phyloP scores from a whole-genome alignment of 352 stramenopile species.

The Globisporangium sylvaticum region DNA sequence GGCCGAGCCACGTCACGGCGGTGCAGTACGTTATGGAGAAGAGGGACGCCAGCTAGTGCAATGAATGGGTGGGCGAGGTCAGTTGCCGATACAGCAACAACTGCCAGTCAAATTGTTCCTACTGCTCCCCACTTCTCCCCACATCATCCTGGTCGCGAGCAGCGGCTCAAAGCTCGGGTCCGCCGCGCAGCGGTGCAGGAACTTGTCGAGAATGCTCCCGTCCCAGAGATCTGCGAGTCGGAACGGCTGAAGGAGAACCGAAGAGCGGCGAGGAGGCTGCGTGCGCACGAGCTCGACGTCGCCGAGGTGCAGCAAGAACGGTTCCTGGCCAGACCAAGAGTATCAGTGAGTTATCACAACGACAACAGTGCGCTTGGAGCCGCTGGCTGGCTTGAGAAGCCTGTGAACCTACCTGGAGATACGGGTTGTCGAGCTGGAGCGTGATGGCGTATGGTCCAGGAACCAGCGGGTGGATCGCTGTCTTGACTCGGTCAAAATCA shows the following conservation, averaged over 20 bases:
- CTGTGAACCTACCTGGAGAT: conserved; percentile 5
- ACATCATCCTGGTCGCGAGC: conserved; percentile 28
- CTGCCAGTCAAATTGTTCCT: background rate
- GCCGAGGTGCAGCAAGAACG: conserved; percentile 4
- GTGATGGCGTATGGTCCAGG: conserved; percentile 3
- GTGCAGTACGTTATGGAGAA: conserved; percentile 41
- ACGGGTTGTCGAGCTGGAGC: conserved; percentile 10
- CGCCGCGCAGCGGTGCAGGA: conserved; percentile 20
- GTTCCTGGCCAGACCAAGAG: conserved; percentile 5
- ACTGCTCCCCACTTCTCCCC: conserved; percentile 30
- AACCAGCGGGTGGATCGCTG: background rate
- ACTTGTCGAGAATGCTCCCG: conserved; percentile 21
- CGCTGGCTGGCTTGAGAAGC: background rate
- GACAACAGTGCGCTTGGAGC: no score
- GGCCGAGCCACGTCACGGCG: conserved; percentile 44
- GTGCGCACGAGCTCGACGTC: background rate
- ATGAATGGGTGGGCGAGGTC: background rate
- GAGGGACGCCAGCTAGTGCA: conserved; percentile 36
- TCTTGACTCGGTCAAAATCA: conserved; percentile 8
- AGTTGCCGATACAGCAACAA: background rate
- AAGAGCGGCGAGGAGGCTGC: background rate
- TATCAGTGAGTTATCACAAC: no score
- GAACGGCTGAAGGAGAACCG: background rate
- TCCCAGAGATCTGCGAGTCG: conserved; percentile 17
- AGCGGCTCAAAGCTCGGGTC: conserved; percentile 27